Percentiles rank a stretch among this genome's conserved stretches.
phyloP scores from a whole-genome alignment of 768 basidiomycete genomes.

The Lentinula sp. region DNA sequence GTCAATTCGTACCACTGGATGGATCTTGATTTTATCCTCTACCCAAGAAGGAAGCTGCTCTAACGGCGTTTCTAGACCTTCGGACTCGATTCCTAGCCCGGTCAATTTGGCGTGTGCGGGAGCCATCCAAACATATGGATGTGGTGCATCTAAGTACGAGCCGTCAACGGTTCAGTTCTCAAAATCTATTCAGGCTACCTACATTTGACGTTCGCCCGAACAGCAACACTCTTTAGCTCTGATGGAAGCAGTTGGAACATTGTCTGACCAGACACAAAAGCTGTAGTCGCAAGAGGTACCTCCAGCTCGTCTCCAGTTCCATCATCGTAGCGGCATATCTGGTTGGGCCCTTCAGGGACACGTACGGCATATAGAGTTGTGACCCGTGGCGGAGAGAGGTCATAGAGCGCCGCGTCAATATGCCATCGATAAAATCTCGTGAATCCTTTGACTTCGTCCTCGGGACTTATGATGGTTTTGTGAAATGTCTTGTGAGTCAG shows the following conservation, averaged over 20 bases:
- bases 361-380: conserved; percentile 45
- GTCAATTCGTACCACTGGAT: conserved; percentile 37
- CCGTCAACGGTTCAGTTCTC: conserved; percentile 30
- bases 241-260: conserved; percentile 50
- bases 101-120: conserved; percentile 42
- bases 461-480: conserved; percentile 39
- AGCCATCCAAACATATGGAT: conserved; percentile 57
- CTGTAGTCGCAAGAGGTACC: conserved; percentile 66
- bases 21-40: conserved; percentile 44
- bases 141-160: conserved; percentile 41
- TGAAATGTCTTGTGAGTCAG: conserved; percentile 55
- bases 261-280: conserved; percentile 41
- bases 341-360: conserved; percentile 47
- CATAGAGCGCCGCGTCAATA: conserved; percentile 50
- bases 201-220: conserved; percentile 50
- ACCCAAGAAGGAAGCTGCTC: conserved; percentile 50
- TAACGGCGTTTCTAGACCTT: conserved; percentile 40
- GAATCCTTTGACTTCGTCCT: conserved; percentile 41
- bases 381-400: conserved; percentile 41
- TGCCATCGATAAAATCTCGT: conserved; percentile 58
- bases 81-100: conserved; percentile 48
- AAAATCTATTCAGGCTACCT: neutral
- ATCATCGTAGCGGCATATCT: conserved; percentile 57
- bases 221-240: conserved; percentile 48
- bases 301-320: conserved; percentile 60